Conservation (phyloP, 75 land plant species). For the Ceratopteris richardii region DNA sequence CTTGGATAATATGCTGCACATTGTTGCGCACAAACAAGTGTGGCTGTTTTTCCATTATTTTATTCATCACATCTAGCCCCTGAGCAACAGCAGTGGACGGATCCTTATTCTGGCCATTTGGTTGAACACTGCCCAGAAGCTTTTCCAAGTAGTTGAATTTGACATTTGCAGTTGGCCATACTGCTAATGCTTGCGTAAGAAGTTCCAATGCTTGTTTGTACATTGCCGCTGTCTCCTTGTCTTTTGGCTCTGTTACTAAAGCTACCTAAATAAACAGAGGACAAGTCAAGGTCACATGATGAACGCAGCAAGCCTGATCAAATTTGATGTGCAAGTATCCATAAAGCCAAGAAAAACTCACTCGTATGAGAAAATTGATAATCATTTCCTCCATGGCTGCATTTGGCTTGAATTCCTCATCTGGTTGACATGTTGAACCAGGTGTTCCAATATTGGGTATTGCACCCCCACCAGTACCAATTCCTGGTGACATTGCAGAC, state of each 20-base stretch:
- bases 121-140: slow-evolving; percentile 59
- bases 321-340: too few relatives aligned
- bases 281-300: background rate
- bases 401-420: slow-evolving; percentile 98
- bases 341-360: slow-evolving; percentile 17
- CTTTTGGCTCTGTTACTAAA: slow-evolving; percentile 95
- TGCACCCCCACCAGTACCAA: slow-evolving; percentile 40
- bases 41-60: slow-evolving; percentile 95
- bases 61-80: slow-evolving; percentile 99
- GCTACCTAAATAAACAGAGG: slow-evolving; percentile 62
- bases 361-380: slow-evolving; percentile 94
- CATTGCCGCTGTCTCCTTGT: slow-evolving; percentile 85
- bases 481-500: slow-evolving; percentile 81
- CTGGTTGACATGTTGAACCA: slow-evolving; percentile 76
- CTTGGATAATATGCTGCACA: slow-evolving; percentile 91
- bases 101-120: slow-evolving; percentile 78
- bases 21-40: slow-evolving; percentile 94
- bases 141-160: slow-evolving; percentile 96
- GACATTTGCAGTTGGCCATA: slow-evolving; percentile 98
- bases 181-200: slow-evolving; percentile 91
- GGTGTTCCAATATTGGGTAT: slow-evolving; percentile 95
- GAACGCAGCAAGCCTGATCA: too few relatives aligned
- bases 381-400: slow-evolving; percentile 99
- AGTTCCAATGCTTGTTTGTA: slow-evolving; percentile 95
- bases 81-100: slow-evolving; percentile 95